phyloP scores from a whole-genome alignment of 2,329 filamentous ascomycete genomes.

The Hyphodiscus sp. region DNA sequence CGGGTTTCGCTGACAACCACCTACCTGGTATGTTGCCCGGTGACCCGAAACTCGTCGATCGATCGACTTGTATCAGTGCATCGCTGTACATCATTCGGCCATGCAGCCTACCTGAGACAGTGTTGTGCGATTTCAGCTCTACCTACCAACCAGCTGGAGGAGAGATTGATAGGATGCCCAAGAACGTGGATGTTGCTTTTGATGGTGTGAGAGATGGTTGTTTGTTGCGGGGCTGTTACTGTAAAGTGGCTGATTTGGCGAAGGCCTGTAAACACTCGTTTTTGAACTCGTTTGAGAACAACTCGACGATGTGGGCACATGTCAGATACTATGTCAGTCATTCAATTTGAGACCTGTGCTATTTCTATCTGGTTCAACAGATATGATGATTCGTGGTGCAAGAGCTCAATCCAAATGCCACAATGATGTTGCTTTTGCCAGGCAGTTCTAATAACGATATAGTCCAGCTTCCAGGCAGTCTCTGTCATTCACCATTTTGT shows the following conservation, averaged over 20 bases:
- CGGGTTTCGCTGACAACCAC: slow-evolving; percentile 4
- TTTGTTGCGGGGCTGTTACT: not conserved
- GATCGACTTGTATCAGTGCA: slow-evolving; percentile 1
- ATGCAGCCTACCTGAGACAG: not conserved
- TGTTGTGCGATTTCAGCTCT: not conserved
- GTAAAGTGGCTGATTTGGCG: not conserved
- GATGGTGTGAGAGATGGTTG: not conserved
- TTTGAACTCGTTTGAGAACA: not conserved
- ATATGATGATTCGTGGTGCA: no score
- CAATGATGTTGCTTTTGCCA: no score
- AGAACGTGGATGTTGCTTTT: not conserved
- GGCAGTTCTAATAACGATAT: no score
- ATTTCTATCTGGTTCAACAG: no score
- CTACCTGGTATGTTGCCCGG: slow-evolving; percentile 3
- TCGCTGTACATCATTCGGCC: not conserved
- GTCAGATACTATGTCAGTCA: not conserved
- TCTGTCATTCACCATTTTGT: no score
- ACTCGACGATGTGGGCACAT: not conserved
- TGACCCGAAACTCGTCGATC: slow-evolving; percentile 11
- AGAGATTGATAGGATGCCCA: not conserved
- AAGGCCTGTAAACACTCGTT: not conserved
- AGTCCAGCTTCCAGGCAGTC: no score
- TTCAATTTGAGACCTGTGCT: not conserved
- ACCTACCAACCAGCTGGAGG: not conserved
- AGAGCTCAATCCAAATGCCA: no score